phyloP scores from a whole-genome alignment of 2,329 filamentous ascomycete species.

The Penicillium sp. region DNA sequence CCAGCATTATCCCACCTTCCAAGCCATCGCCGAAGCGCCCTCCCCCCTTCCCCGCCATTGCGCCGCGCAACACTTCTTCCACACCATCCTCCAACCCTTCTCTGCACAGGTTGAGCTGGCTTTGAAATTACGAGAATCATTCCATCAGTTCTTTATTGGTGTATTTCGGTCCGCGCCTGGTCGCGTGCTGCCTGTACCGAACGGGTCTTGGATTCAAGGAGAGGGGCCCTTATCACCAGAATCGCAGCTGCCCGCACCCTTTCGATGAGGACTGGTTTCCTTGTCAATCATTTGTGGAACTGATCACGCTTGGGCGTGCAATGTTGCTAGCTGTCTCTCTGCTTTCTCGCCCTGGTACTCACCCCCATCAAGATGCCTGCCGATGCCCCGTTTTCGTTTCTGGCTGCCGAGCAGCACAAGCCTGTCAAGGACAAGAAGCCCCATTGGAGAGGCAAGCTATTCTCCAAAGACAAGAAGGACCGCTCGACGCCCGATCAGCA shows the following conservation, averaged over 20 bases:
- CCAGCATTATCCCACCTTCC: background rate
- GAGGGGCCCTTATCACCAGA: background rate
- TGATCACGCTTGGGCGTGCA: constrained; percentile 22
- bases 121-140: background rate
- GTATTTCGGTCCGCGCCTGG: background rate
- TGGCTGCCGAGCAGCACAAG: constrained; percentile 36
- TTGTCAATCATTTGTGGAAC: constrained; percentile 9
- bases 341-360: constrained; percentile 9
- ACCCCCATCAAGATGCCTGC: constrained; percentile 32
- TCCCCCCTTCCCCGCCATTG: constrained; percentile 4
- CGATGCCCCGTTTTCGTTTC: constrained; percentile 40
- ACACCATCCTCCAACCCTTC: background rate
- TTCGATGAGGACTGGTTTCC: constrained; percentile 23
- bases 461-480: constrained; percentile 44
- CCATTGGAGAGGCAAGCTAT: constrained; percentile 55
- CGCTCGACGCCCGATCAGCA: constrained; percentile 41
- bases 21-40: background rate
- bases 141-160: background rate
- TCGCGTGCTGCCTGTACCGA: constrained; percentile 2
- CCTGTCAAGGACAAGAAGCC: constrained; percentile 32
- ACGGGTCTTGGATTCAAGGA: background rate
- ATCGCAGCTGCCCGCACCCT: constrained; percentile 11
- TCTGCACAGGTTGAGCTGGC: background rate
- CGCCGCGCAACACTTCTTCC: constrained; percentile 1
- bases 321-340: constrained; percentile 40